Evolutionary conservation across 139 green algal species (phyloP).

Genomic region (Chlamydomonas schloesseri): DNA sequence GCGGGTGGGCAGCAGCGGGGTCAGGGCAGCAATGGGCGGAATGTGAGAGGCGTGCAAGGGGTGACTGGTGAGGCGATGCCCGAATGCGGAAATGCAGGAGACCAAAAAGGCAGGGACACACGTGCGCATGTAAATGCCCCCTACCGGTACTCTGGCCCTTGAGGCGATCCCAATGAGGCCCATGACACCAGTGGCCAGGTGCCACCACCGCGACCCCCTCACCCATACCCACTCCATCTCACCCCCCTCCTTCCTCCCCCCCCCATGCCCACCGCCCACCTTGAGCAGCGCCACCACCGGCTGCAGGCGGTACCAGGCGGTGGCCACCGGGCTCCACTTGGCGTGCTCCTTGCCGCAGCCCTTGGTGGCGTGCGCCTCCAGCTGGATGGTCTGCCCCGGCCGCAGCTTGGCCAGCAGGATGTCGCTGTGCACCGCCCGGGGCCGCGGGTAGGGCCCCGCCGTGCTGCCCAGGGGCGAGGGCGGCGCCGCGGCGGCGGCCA

Average conservation of each 20-base stretch:
- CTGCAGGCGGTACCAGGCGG: slow-evolving; percentile 92
- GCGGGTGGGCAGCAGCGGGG: not conserved
- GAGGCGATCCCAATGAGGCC: no score
- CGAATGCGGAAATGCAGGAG: no score
- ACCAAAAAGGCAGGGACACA: no score
- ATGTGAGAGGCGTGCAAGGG: no score
- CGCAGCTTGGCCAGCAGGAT: slow-evolving; percentile 95
- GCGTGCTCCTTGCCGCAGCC: slow-evolving; percentile 93
- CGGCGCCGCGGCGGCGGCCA: no score
- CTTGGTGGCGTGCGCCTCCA: slow-evolving; percentile 94
- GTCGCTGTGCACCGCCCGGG: slow-evolving; percentile 77
- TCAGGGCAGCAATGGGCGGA: not conserved
- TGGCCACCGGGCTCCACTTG: slow-evolving; percentile 98
- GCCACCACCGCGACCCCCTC: not conserved
- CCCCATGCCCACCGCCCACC: slow-evolving; percentile 32
- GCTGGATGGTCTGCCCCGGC: slow-evolving; percentile 79
- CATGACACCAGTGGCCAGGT: no score
- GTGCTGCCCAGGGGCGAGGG: no score
- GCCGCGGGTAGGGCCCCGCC: not conserved
- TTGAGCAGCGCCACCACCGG: slow-evolving; percentile 87
- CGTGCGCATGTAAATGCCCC: no score
- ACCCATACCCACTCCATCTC: not conserved
- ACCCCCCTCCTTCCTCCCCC: not conserved
- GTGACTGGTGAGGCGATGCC: no score
- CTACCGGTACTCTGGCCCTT: no score